Evolutionary conservation across 257 asterid genomes (phyloP), one percentile per base, ranked within the genome.

Genomic region (Jasminum sambac): DNA sequence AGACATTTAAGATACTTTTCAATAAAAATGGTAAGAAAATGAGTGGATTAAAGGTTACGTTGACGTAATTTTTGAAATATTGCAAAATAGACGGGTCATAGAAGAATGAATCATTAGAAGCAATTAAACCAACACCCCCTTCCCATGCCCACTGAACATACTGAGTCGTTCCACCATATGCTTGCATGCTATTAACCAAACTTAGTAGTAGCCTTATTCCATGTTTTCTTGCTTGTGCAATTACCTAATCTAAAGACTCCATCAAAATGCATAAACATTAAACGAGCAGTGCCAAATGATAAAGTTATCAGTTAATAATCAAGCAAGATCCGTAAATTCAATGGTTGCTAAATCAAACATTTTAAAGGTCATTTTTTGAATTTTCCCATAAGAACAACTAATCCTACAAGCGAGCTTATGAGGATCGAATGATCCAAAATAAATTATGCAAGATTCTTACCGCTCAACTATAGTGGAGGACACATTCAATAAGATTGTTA

Each of bases 71-170:
- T 87, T 91, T 95, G 87, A 95, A 95, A 82, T 91, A 89, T 66
- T 74, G 90, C 2, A 95, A 92, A 21, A 91, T 95, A 5, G 98
- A 88, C 36, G 99, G 98, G 82, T 95, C 99, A 25, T 90, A 95
- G 85, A 89, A 95, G 88, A 95, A 95, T 3, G 99, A 95, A 83
- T 95, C 99, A 4, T 95, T 95, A 0, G 99, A 95, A 69, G 99
- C 82, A 78, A 97, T 95, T 72, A 95, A 76, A 44, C 91, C 98
- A 52, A 89, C 88, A 42, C 96, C 98, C 72, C 91, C 99, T 70
- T 95, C 98, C 99, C 98, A 95, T 2, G 99, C 99, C 99, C 99
- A 95, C 87, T 91, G 87, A 26, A 95, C 99, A 78, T 95, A 95
- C 72, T 88, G 99, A 41, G 95, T 88, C 75, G 89, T 95, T 52